Conservation (phyloP, 345 rosid species). For the Tarenaya hassleriana region DNA sequence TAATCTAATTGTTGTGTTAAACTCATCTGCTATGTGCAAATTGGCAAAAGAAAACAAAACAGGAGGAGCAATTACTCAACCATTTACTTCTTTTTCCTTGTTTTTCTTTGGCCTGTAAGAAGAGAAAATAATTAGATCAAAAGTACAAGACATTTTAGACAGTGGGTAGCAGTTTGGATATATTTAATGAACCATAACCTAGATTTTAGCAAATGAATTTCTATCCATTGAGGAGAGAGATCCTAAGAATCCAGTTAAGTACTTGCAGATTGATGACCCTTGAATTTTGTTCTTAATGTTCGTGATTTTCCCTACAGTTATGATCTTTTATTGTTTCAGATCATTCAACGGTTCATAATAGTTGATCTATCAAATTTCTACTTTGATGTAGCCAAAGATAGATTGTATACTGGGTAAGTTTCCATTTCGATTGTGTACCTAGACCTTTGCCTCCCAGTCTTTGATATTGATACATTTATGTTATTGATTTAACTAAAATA, state of each 20-base stretch:
- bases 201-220: conserved; percentile 13
- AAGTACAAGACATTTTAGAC: conserved; percentile 1
- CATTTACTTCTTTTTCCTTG: not conserved
- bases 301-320: conserved; percentile 1
- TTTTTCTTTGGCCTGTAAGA: conserved; percentile 6
- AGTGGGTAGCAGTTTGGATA: not conserved
- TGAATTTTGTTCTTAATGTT: conserved; percentile 12
- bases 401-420: too few species aligned
- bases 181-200: conserved; percentile 1
- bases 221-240: conserved; percentile 11
- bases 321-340: too few species aligned
- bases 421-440: too few species aligned
- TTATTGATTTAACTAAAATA: too few species aligned
- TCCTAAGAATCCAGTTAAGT: not conserved
- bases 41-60: not conserved
- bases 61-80: not conserved
- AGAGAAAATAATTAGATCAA: not conserved
- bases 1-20: conserved; percentile 1
- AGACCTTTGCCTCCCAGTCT: too few species aligned
- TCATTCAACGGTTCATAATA: too few species aligned
- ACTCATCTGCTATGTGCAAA: not conserved
- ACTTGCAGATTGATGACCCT: conserved; percentile 14
- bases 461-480: too few species aligned
- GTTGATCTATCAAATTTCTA: too few species aligned
- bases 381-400: too few species aligned